Evolutionary conservation across 306 rosid genomes (phyloP).

Genomic region (Ammopiptanthus mongolicus): DNA sequence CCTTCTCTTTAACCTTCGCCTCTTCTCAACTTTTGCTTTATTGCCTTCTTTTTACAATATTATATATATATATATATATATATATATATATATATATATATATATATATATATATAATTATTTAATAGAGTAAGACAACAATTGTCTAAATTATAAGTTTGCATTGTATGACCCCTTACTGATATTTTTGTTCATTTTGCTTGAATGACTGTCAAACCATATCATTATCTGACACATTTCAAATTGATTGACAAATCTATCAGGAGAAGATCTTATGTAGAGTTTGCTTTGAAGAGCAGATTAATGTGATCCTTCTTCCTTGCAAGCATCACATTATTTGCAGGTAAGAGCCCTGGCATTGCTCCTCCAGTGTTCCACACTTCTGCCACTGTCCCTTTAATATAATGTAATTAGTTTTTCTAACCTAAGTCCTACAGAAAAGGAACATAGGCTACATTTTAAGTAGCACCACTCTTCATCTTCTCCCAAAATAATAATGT

Average conservation of each 20-base stretch:
- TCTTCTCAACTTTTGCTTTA: not conserved
- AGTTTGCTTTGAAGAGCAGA: constrained; percentile 84
- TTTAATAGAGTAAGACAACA: not conserved
- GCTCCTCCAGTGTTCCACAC: not conserved
- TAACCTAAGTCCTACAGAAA: not conserved
- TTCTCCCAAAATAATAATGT: not conserved
- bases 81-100: not conserved
- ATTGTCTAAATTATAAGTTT: not conserved
- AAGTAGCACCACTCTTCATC: not conserved
- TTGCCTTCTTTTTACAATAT: not conserved
- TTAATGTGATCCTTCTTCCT: constrained; percentile 73
- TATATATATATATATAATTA: not conserved
- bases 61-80: not conserved
- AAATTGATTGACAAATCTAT: constrained; percentile 21
- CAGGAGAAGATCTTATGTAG: constrained; percentile 91
- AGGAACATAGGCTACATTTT: not conserved
- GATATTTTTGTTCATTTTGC: not conserved
- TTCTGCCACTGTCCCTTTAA: not conserved
- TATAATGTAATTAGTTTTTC: not conserved
- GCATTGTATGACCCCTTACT: not conserved
- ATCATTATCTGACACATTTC: not conserved
- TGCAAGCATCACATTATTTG: constrained; percentile 89
- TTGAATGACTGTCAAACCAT: not conserved
- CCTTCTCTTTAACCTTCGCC: not conserved
- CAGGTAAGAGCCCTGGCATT: constrained; percentile 40